A percentile compares a stretch with the other conserved stretches of the same genome.
Evolutionary conservation across 75 land plant genomes (phyloP).

Genomic region (Adiantum capillusveneris): DNA sequence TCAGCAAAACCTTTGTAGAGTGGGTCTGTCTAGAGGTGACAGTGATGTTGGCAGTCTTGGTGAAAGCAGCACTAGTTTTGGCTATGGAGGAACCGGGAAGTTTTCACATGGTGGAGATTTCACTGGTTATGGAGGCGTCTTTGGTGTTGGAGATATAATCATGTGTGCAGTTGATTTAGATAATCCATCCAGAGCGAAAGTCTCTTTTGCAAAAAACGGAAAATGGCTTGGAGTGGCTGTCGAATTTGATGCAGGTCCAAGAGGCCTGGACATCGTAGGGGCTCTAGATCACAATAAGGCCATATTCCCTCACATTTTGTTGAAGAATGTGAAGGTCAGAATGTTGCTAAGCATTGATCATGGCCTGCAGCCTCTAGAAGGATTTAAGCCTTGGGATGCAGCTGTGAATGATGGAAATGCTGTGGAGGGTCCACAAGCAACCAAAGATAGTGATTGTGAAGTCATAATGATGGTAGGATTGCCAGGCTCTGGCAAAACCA

Average conservation of each 20-base stretch:
- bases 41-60: constrained; percentile 39
- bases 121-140: constrained; percentile 33
- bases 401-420: constrained; percentile 36
- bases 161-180: constrained; percentile 49
- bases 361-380: constrained; percentile 38
- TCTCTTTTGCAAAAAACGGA: constrained; percentile 44
- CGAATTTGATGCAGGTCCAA: constrained; percentile 39
- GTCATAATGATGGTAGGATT: constrained; percentile 53
- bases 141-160: constrained; percentile 48
- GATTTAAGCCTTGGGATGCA: constrained; percentile 42
- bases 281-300: constrained; percentile 31
- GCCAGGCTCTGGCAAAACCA: constrained; percentile 48
- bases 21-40: constrained; percentile 53
- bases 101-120: constrained; percentile 37
- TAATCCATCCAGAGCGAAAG: constrained; percentile 22
- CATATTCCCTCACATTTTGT: constrained; percentile 40
- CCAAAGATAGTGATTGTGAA: constrained; percentile 25
- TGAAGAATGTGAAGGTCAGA: constrained; percentile 47
- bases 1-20: constrained; percentile 42
- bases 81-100: constrained; percentile 54
- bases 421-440: constrained; percentile 27
- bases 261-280: constrained; percentile 26
- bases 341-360: constrained; percentile 36
- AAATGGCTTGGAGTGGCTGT: constrained; percentile 36
- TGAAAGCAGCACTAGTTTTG: constrained; percentile 41